These are phyloP conservation scores for Eucalyptus pauciflora DNA, from an alignment of 345 rosid genomes.

Conservation along the genomic window DNA sequence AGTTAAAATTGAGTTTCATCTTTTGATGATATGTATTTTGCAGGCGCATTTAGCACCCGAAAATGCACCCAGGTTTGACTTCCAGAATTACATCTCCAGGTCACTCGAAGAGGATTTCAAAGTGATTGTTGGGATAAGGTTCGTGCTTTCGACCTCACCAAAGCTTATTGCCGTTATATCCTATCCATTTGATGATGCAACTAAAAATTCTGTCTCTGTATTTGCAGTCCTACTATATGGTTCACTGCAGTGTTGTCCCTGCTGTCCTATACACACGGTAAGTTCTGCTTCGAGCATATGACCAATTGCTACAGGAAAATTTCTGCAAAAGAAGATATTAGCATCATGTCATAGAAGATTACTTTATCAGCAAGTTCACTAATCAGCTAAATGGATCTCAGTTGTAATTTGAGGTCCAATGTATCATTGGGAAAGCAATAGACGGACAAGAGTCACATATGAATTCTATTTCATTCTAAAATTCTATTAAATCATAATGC, in stretches of 20 bases:
- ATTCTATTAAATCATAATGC: background rate
- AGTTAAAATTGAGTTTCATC: background rate
- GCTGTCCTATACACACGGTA: constrained; percentile 75
- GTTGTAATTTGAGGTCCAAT: background rate
- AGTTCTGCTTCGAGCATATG: background rate
- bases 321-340: background rate
- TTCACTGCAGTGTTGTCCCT: constrained; percentile 53
- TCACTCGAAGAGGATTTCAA: constrained; percentile 85
- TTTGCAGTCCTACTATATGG: constrained; percentile 76
- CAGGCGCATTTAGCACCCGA: constrained; percentile 92
- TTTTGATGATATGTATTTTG: background rate
- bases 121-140: constrained; percentile 89
- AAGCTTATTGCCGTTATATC: background rate
- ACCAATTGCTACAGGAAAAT: background rate
- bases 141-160: background rate
- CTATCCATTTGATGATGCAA: background rate
- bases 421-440: background rate
- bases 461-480: too few species aligned
- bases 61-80: constrained; percentile 59
- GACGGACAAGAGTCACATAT: background rate
- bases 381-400: background rate
- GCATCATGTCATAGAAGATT: background rate
- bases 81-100: constrained; percentile 70
- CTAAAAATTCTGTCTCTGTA: background rate
- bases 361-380: background rate